Evolutionary conservation across 2,329 filamentous ascomycete genomes (phyloP).

Genomic region (Chrysosphaeria jannelii): DNA sequence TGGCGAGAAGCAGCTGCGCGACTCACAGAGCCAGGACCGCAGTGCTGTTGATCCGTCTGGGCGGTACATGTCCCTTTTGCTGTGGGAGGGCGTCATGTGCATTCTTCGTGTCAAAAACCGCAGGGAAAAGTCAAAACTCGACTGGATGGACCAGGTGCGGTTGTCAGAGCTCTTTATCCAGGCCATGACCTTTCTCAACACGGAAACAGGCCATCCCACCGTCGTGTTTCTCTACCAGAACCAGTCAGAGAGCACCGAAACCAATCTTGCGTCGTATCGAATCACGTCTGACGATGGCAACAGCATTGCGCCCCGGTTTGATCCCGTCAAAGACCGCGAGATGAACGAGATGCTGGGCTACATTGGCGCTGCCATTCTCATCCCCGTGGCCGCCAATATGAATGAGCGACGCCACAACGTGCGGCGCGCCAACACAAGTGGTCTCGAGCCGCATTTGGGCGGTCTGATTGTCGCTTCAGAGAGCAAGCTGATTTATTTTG

Average conservation of each 20-base stretch:
- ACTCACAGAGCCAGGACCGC: conserved; percentile 56
- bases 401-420: conserved; percentile 29
- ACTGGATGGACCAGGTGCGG: conserved; percentile 22
- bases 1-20: conserved; percentile 31
- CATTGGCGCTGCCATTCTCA: conserved; percentile 25
- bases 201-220: conserved; percentile 24
- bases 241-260: conserved; percentile 18
- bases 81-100: conserved; percentile 28
- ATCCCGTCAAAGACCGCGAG: conserved; percentile 22
- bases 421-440: conserved; percentile 15
- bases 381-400: conserved; percentile 24
- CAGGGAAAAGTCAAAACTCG: conserved; percentile 13
- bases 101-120: conserved; percentile 16
- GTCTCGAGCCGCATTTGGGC: conserved; percentile 26
- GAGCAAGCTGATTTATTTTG: conserved; percentile 59
- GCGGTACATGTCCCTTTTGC: conserved; percentile 22
- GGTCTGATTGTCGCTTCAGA: conserved; percentile 50
- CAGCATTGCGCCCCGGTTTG: conserved; percentile 20
- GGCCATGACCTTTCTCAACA: conserved; percentile 23
- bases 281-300: conserved; percentile 27
- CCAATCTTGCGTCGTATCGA: conserved; percentile 26
- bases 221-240: conserved; percentile 28
- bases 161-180: conserved; percentile 29
- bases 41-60: conserved; percentile 62
- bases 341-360: conserved; percentile 22